These are phyloP conservation scores for Phaeotremella skinneri DNA, from an alignment of 768 basidiomycete genomes.

Conservation along the genomic window DNA sequence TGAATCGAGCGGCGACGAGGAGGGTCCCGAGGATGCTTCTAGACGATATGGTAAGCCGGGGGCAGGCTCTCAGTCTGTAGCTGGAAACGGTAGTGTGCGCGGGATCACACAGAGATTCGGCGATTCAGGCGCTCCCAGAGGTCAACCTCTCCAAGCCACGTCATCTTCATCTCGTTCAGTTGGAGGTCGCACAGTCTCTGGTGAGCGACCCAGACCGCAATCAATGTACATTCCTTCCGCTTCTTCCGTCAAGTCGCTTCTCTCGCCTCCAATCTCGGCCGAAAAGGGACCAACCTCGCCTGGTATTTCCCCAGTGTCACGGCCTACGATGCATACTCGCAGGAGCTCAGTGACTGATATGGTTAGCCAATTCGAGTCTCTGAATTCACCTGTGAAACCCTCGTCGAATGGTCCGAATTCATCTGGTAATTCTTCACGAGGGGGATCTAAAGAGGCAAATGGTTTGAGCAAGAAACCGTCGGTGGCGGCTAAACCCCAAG, in stretches of 20 bases:
- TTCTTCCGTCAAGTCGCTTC: slow-evolving; percentile 6
- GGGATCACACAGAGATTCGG: slow-evolving; percentile 8
- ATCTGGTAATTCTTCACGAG: background rate
- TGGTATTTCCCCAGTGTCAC: background rate
- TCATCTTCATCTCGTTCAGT: background rate
- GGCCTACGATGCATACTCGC: slow-evolving; percentile 29
- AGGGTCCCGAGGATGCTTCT: slow-evolving; percentile 37
- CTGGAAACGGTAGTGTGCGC: background rate
- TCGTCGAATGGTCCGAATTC: slow-evolving; percentile 1
- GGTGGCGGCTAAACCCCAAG: slow-evolving; percentile 28
- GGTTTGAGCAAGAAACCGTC: slow-evolving; percentile 33
- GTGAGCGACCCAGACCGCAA: slow-evolving; percentile 20
- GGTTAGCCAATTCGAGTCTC: slow-evolving; percentile 37
- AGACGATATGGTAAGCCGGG: background rate
- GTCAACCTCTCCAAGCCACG: background rate
- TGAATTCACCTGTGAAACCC: slow-evolving; percentile 21
- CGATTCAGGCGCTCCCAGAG: too few species aligned
- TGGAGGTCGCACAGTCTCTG: background rate
- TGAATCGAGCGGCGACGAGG: slow-evolving; percentile 46
- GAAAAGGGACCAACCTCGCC: background rate
- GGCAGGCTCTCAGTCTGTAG: background rate
- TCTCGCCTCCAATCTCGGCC: slow-evolving; percentile 6
- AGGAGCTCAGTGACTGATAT: slow-evolving; percentile 48
- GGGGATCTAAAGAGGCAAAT: background rate
- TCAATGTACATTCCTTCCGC: slow-evolving; percentile 34